Evolutionary conservation across 1,284 basidiomycete species (phyloP), one percentile per base, ranked within the genome.

Genomic region (Sanghuangporus sanghuang): DNA sequence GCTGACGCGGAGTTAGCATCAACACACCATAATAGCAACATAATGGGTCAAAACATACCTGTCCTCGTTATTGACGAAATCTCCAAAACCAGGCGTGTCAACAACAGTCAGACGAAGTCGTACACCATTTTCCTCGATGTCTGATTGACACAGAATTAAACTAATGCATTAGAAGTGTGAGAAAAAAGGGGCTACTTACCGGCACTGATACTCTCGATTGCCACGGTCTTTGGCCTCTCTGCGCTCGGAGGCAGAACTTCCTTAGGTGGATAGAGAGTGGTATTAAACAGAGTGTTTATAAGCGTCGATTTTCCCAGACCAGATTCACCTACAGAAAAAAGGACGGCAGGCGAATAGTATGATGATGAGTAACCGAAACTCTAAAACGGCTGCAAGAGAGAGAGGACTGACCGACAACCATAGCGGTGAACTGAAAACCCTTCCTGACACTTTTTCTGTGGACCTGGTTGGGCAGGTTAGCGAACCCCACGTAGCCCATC

Each of bases 31-130:
- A 38, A 48, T 27, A 50, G 63, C 61, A 65, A 50, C 58, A 40
- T 50, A 50, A 59, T 62, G 16, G 9, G 68, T 69, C 68, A 64
- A 58, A 60, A 73, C 74, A 67, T 71, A 93, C 93, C 93, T 94
- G 71, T 96, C 93, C 69, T 96, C 93, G 76, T 98, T 98, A 83
- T 98, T 97, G 74, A 98, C 94, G 76, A 95, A 97, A 77, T 98
- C 95, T 64, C 95, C 95, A 71, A 96, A 98, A 36, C 95, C 95
- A 61, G 95, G 95, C 46, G 95, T 98, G 76, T 98, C 95, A 67
- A 98, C 95, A 67, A 98, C 96, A n/a, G 94, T 98, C 65, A 98
- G 79, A 73, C 93, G 93, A 61, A 98, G 85, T 68, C 94, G 85
- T 62, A 98, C 95, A 64, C 95, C 95, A 68, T 92, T 96, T 81